Evolutionary conservation across 2,329 filamentous ascomycete species (phyloP).

Genomic region (Aspergillus niger): DNA sequence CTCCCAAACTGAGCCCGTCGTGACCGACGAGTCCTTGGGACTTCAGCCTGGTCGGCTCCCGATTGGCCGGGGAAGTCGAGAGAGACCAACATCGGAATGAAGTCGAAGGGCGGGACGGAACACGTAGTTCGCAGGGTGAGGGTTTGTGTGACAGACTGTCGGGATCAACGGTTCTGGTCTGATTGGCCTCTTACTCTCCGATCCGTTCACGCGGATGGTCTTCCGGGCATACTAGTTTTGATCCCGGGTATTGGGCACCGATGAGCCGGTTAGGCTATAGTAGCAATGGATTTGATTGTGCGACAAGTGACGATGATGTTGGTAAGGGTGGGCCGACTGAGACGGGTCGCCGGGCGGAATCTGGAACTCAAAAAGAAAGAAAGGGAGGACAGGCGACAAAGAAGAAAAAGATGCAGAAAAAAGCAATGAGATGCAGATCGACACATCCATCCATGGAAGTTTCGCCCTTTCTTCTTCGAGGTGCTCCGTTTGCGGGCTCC

Average conservation of each 20-base stretch:
- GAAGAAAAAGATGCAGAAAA: neutral
- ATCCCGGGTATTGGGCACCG: slow-evolving; percentile 11
- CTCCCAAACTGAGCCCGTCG: neutral
- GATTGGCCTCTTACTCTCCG: slow-evolving; percentile 11
- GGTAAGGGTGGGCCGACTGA: neutral
- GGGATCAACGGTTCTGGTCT: slow-evolving; percentile 12
- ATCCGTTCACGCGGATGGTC: slow-evolving; percentile 10
- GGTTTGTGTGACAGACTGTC: slow-evolving; percentile 9
- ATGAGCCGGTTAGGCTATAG: slow-evolving; percentile 9
- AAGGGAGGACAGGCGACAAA: neutral
- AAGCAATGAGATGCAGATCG: neutral
- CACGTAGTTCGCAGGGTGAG: slow-evolving; percentile 10
- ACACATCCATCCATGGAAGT: neutral
- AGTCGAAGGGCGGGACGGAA: slow-evolving; percentile 8
- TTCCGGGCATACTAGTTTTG: slow-evolving; percentile 6
- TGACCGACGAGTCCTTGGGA: neutral
- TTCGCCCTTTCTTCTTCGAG: neutral
- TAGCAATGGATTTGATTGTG: neutral
- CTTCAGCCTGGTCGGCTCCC: neutral
- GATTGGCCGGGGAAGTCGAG: slow-evolving; percentile 5
- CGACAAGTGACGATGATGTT: slow-evolving; percentile 2
- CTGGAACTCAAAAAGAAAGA: neutral
- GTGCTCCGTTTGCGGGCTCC: neutral
- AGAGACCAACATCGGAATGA: neutral
- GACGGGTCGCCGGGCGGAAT: neutral